Conservation (phyloP, 2,329 filamentous ascomycete genomes). For the Colletotrichum tropicicola region DNA sequence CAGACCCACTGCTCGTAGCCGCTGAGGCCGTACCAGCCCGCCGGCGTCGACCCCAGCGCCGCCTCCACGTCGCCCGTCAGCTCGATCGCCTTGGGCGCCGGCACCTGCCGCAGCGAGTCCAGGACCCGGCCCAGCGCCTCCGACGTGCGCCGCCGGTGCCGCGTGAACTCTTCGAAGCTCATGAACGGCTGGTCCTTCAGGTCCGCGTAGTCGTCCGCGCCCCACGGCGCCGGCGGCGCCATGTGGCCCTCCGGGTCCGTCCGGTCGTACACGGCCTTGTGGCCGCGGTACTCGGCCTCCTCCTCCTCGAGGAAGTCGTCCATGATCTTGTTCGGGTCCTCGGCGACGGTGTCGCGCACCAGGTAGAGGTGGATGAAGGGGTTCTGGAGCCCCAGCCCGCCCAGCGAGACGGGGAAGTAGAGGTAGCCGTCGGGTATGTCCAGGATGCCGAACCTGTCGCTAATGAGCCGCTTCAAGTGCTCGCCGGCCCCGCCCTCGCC, state of each 20-base stretch:
- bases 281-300: slow-evolving; percentile 41
- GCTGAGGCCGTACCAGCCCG: slow-evolving; percentile 22
- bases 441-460: slow-evolving; percentile 54
- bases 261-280: slow-evolving; percentile 43
- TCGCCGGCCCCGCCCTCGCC: slow-evolving; percentile 45
- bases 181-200: slow-evolving; percentile 42
- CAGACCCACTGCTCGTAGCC: slow-evolving; percentile 48
- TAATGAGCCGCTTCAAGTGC: slow-evolving; percentile 57
- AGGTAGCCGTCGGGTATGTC: slow-evolving; percentile 50
- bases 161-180: slow-evolving; percentile 47
- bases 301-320: slow-evolving; percentile 41
- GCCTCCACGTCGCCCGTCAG: slow-evolving; percentile 32
- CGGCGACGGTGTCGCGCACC: slow-evolving; percentile 35
- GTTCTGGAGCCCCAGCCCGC: slow-evolving; percentile 50
- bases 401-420: slow-evolving; percentile 48
- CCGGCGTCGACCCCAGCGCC: slow-evolving; percentile 31
- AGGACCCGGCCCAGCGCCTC: slow-evolving; percentile 37
- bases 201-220: slow-evolving; percentile 25
- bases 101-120: slow-evolving; percentile 37
- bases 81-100: slow-evolving; percentile 37
- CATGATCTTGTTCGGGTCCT: slow-evolving; percentile 35
- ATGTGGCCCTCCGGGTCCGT: slow-evolving; percentile 18
- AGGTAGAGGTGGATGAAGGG: slow-evolving; percentile 39
- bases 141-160: slow-evolving; percentile 44
- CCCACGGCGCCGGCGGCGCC: slow-evolving; percentile 6